Evolutionary conservation across 345 rosid species (phyloP).

Genomic region (Lepidium sativum): DNA sequence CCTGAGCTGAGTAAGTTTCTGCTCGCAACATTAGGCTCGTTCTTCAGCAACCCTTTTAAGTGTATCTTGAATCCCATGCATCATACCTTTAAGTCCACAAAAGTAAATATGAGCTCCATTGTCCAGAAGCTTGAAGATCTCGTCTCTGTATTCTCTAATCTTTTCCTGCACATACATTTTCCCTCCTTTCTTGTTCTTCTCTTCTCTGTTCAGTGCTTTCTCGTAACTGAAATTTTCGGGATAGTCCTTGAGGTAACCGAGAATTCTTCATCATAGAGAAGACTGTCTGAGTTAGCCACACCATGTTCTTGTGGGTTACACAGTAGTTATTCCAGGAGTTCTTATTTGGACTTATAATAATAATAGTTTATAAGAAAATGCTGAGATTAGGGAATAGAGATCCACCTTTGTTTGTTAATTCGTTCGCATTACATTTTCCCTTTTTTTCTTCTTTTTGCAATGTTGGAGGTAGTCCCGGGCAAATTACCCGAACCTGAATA

Average conservation of each 20-base stretch:
- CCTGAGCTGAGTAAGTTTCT: conserved; percentile 91
- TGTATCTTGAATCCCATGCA: conserved; percentile 96
- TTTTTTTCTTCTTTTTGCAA: too few relatives aligned
- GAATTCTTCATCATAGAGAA: conserved; percentile 88
- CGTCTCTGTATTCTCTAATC: conserved; percentile 92
- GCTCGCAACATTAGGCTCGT: conserved; percentile 88
- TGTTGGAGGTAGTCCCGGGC: too few relatives aligned
- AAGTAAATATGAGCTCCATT: conserved; percentile 91
- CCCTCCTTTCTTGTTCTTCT: conserved; percentile 88
- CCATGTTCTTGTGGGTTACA: too few relatives aligned
- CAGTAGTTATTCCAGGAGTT: too few relatives aligned
- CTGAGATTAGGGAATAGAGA: too few relatives aligned
- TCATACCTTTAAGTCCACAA: conserved; percentile 98
- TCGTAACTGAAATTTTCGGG: conserved; percentile 83
- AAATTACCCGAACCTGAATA: too few relatives aligned
- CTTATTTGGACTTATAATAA: too few relatives aligned
- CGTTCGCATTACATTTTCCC: too few relatives aligned
- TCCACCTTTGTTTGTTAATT: too few relatives aligned
- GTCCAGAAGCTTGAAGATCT: conserved; percentile 84
- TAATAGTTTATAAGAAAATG: too few relatives aligned
- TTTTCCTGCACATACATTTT: conserved; percentile 98
- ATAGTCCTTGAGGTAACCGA: conserved; percentile 61
- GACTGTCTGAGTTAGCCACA: conserved; percentile 92
- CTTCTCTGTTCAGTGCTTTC: conserved; percentile 84
- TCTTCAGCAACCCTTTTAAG: conserved; percentile 78